phyloP scores from a whole-genome alignment of 1,284 basidiomycete species.

The Leccinum pseudoinsigne region DNA sequence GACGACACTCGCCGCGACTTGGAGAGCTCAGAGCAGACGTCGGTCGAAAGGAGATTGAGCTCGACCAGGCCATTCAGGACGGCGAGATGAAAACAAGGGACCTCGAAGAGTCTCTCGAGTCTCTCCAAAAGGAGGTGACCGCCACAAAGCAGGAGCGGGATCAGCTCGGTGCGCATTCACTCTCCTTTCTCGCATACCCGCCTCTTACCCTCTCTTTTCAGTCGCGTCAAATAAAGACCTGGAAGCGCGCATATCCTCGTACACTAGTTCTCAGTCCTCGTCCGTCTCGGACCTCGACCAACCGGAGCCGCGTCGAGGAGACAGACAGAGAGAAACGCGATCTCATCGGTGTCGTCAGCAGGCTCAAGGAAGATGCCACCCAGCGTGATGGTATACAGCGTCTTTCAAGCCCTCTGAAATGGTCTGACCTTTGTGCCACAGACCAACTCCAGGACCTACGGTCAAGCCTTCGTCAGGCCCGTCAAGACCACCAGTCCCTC shows the following conservation, averaged over 20 bases:
- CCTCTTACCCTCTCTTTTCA: conserved; percentile 29
- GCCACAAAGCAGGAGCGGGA: conserved; percentile 59
- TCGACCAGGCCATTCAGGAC: conserved; percentile 78
- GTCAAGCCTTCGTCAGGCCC: conserved; percentile 65
- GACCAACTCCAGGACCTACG: conserved; percentile 73
- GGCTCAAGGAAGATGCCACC: conserved; percentile 66
- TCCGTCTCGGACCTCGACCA: conserved; percentile 61
- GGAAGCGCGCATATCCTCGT: conserved; percentile 50
- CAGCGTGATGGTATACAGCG: conserved; percentile 60
- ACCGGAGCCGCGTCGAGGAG: conserved; percentile 61
- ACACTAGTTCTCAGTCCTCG: conserved; percentile 54
- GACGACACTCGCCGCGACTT: conserved; percentile 57
- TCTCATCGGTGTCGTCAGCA: conserved; percentile 69
- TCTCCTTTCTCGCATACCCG: conserved; percentile 1
- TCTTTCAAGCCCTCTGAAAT: background rate
- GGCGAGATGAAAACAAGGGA: conserved; percentile 59
- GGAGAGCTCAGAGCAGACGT: conserved; percentile 45
- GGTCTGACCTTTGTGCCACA: conserved; percentile 30
- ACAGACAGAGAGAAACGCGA: conserved; percentile 80
- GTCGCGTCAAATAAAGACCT: conserved; percentile 52
- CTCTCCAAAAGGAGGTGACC: conserved; percentile 52
- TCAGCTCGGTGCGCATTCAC: conserved; percentile 52
- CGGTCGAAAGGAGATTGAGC: conserved; percentile 70
- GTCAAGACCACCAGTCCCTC: conserved; percentile 67
- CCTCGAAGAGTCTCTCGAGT: conserved; percentile 50